Evolutionary conservation across 106 monocot genomes (phyloP).

Genomic region (Amphibolis antarctica): DNA sequence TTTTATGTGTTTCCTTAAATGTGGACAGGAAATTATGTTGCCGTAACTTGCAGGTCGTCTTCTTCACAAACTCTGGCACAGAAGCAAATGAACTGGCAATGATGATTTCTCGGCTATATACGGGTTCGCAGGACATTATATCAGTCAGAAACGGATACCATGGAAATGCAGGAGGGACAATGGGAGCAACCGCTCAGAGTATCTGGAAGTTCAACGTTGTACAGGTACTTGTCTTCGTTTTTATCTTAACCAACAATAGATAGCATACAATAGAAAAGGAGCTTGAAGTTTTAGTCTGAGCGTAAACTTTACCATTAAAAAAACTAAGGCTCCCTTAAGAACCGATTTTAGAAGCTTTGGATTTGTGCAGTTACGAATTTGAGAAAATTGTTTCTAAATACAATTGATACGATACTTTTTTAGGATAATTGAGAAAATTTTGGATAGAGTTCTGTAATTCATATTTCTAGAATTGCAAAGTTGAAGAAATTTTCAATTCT

Average conservation of each 20-base stretch:
- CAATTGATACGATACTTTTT: too few species aligned
- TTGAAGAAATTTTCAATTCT: too few species aligned
- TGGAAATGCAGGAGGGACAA: slow-evolving; percentile 93
- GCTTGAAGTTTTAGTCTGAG: too few species aligned
- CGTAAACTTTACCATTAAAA: too few species aligned
- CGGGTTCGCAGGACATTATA: slow-evolving; percentile 82
- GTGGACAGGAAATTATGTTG: not conserved
- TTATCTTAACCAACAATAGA: not conserved
- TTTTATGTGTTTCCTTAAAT: not conserved
- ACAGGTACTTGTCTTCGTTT: slow-evolving; percentile 36
- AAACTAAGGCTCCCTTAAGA: too few species aligned
- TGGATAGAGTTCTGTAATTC: too few species aligned
- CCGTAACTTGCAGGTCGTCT: slow-evolving; percentile 46
- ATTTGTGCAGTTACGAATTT: too few species aligned
- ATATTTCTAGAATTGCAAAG: too few species aligned
- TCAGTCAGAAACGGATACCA: slow-evolving; percentile 89
- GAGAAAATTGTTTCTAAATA: too few species aligned
- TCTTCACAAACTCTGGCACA: slow-evolving; percentile 97
- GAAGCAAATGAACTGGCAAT: slow-evolving; percentile 93
- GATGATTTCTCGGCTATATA: slow-evolving; percentile 84
- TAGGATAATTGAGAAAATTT: too few species aligned
- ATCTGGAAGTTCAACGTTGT: slow-evolving; percentile 91
- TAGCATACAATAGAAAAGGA: not conserved
- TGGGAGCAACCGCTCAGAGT: slow-evolving; percentile 75
- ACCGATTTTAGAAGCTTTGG: too few species aligned